Evolutionary conservation across 2,329 filamentous ascomycete genomes (phyloP), one percentile per base, ranked within the genome.

Genomic region (Didymella exigua): DNA sequence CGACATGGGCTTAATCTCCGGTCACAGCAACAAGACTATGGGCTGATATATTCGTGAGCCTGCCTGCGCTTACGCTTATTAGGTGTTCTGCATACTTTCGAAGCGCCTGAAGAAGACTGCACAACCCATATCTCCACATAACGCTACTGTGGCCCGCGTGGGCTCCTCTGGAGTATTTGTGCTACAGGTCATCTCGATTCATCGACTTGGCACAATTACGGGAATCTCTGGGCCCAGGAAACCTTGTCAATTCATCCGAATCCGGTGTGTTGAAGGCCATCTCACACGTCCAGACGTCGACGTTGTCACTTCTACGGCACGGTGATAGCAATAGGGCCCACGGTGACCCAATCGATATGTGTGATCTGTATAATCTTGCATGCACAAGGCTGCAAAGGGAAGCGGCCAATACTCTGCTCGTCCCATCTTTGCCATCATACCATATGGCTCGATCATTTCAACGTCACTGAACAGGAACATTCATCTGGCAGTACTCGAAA

Each of bases 271-370:
- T 16, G 31, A 36, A 7, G 5, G 11, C 10, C 7, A 19, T 8
- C 2, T 33, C n/a, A 13, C 16, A 11, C 10, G 14, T 5, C 21
- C 23, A 38, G n/a, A 23, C 26, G 33, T 27, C 13, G 14, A n/a
- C 18, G 2, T 23, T 27, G 16, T n/a, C 16, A 16, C 21, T 29
- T 18, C 36, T 27, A 16, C 31, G 3, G 26, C 13, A 6, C 19
- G 18, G 30, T 31, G 23, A 30, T 40, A 37, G 33, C 38, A 27
- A 54, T 21, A 16, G 51, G 51, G 51, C 21, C 51, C 40, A 41
- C 45, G 51, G 51, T 40, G 21, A 26, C 45, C 45, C 14, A 14
- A 45, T 14, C 26, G 16, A 19, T 36, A 18, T 40, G 44, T 27
- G 34, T 21, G 33, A 49, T 21, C 43, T 27, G 51, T 45, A 41